These are phyloP conservation scores for Hamamelis virginiana DNA, from an alignment of 164 flowering plant genomes.

Conservation along the genomic window DNA sequence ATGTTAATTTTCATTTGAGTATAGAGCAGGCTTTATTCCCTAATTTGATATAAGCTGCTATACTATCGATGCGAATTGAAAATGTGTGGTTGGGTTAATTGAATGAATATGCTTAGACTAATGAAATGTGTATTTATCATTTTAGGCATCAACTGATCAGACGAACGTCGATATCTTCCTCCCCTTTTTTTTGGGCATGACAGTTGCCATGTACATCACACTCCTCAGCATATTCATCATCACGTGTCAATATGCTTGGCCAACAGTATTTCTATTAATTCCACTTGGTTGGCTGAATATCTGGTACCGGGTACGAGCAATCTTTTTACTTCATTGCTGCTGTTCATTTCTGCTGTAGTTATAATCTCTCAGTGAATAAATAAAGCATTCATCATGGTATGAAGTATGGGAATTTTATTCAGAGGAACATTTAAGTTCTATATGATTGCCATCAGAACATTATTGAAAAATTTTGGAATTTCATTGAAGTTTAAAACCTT, in stretches of 20 bases:
- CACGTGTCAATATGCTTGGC: conserved; percentile 94
- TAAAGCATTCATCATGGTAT: no score
- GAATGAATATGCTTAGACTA: background rate
- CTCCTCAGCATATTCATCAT: conserved; percentile 68
- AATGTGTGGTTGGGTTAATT: background rate
- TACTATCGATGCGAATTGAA: no score
- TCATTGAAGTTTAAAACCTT: no score
- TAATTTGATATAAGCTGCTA: no score
- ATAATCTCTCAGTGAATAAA: no score
- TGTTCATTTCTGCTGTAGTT: no score
- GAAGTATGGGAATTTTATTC: no score
- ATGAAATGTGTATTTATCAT: background rate
- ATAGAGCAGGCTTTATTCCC: no score
- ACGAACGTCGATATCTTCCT: conserved; percentile 74
- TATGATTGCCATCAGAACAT: no score
- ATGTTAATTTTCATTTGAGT: no score
- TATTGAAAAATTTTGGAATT: no score
- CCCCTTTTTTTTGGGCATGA: conserved; percentile 57
- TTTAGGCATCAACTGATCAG: conserved; percentile 91
- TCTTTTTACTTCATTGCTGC: background rate
- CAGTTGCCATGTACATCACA: conserved; percentile 60
- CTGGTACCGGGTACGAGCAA: conserved; percentile 88
- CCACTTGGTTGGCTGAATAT: conserved; percentile 78
- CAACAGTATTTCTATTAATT: conserved; percentile 62
- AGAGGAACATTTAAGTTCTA: no score